phyloP scores from a whole-genome alignment of 1,284 basidiomycete species.

The Acaromyces ingoldii region DNA sequence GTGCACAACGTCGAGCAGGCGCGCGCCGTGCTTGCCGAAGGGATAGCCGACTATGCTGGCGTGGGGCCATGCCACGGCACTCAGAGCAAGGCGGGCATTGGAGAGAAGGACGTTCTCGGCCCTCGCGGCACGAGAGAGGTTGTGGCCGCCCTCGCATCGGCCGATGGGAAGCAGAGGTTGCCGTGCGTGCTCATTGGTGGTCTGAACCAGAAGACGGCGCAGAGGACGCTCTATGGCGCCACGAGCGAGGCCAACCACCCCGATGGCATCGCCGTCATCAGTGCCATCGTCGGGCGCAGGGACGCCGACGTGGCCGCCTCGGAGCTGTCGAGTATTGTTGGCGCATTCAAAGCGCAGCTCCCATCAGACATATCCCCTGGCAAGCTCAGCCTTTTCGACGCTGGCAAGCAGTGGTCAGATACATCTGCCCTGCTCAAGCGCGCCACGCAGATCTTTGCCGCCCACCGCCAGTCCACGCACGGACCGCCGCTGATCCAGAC shows the following conservation, averaged over 20 bases:
- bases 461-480: constrained; percentile 17
- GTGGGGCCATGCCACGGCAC: constrained; percentile 61
- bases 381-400: too few species aligned
- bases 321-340: constrained; percentile 48
- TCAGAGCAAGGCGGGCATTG: constrained; percentile 47
- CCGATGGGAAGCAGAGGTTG: constrained; percentile 13
- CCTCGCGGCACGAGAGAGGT: constrained; percentile 25
- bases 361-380: too few species aligned
- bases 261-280: constrained; percentile 79
- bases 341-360: constrained; percentile 52
- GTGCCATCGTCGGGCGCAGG: constrained; percentile 71
- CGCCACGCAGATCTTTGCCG: constrained; percentile 1
- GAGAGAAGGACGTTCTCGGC: constrained; percentile 39
- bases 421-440: too few species aligned
- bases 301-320: constrained; percentile 63
- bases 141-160: constrained; percentile 18
- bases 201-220: constrained; percentile 39
- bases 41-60: constrained; percentile 74
- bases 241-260: constrained; percentile 22
- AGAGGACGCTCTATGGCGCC: constrained; percentile 34
- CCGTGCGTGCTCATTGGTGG: constrained; percentile 48
- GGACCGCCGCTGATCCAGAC: constrained; percentile 52
- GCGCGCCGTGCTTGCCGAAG: constrained; percentile 47
- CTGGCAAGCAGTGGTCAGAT: too few species aligned
- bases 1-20: constrained; percentile 60